Percentiles rank a stretch among this genome's conserved stretches.
Conservation (phyloP, 164 flowering plant genomes). For the Vitis rotundifolia region DNA sequence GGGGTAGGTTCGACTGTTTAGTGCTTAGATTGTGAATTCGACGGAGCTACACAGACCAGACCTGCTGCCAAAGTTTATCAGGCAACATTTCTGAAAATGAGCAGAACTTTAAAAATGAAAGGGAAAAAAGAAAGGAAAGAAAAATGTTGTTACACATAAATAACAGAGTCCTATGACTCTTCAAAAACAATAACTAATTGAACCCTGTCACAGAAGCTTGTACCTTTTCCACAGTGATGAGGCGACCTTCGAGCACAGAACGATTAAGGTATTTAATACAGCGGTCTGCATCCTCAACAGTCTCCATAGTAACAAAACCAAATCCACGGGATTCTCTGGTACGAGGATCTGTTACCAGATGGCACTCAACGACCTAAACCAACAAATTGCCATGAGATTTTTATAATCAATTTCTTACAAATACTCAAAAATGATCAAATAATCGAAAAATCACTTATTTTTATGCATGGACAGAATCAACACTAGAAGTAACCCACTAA, state of each 20-base stretch:
- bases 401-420: too few relatives aligned
- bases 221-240: constrained; percentile 70
- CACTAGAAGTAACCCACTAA: too few relatives aligned
- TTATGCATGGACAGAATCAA: too few relatives aligned
- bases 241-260: constrained; percentile 70
- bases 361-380: constrained; percentile 58
- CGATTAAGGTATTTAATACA: constrained; percentile 63
- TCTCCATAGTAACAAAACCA: constrained; percentile 73
- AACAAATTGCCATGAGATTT: neutral
- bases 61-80: constrained; percentile 74
- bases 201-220: neutral
- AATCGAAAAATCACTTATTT: too few relatives aligned
- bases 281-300: constrained; percentile 53
- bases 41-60: constrained; percentile 64
- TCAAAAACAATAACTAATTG: neutral
- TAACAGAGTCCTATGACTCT: neutral
- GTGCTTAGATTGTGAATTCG: constrained; percentile 62
- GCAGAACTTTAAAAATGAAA: constrained; percentile 16
- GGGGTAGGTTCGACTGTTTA: constrained; percentile 45
- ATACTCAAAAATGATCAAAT: too few relatives aligned
- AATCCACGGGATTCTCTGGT: constrained; percentile 71
- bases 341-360: constrained; percentile 66
- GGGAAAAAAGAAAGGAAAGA: too few relatives aligned
- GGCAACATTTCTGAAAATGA: constrained; percentile 46
- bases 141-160: constrained; percentile 1